phyloP scores from a whole-genome alignment of 2,329 filamentous ascomycete species.

The Colletotrichum orbiculare region DNA sequence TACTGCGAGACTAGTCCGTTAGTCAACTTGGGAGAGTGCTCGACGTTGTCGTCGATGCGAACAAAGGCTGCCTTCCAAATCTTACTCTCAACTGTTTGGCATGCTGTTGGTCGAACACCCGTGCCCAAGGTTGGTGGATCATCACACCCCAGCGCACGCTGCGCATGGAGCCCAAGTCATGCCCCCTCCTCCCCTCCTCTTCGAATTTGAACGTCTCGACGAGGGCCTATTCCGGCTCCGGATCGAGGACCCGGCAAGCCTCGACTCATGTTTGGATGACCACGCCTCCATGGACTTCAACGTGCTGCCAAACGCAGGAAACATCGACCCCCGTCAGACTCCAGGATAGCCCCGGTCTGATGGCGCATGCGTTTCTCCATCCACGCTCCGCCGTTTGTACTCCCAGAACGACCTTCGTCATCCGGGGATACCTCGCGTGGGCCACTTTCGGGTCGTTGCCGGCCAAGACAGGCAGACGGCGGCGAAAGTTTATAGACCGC shows the following conservation, averaged over 20 bases:
- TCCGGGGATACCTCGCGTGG: slow-evolving; percentile 29
- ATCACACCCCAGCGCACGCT: slow-evolving; percentile 13
- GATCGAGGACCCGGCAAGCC: slow-evolving; percentile 17
- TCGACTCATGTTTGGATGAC: slow-evolving; percentile 7
- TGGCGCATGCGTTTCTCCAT: slow-evolving; percentile 10
- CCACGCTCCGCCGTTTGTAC: neutral
- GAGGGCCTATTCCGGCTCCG: slow-evolving; percentile 27
- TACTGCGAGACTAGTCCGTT: slow-evolving; percentile 22
- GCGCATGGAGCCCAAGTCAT: slow-evolving; percentile 44
- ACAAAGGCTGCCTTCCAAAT: too few relatives aligned
- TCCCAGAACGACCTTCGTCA: slow-evolving; percentile 31
- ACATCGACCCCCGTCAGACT: slow-evolving; percentile 13
- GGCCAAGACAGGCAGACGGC: slow-evolving; percentile 20
- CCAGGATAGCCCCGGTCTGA: slow-evolving; percentile 20
- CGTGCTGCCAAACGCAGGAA: neutral
- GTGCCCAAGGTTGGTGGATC: neutral
- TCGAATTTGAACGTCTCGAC: neutral
- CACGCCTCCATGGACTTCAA: neutral
- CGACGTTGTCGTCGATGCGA: neutral
- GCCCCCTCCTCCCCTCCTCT: slow-evolving; percentile 40
- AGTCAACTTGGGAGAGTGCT: slow-evolving; percentile 24
- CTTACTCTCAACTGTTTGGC: neutral
- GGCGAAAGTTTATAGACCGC: neutral
- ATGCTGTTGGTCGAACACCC: slow-evolving; percentile 10
- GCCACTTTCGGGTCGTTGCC: slow-evolving; percentile 29